Conservation (phyloP, 176 grass and related monocot species). For the Alloteropsis semialata region DNA sequence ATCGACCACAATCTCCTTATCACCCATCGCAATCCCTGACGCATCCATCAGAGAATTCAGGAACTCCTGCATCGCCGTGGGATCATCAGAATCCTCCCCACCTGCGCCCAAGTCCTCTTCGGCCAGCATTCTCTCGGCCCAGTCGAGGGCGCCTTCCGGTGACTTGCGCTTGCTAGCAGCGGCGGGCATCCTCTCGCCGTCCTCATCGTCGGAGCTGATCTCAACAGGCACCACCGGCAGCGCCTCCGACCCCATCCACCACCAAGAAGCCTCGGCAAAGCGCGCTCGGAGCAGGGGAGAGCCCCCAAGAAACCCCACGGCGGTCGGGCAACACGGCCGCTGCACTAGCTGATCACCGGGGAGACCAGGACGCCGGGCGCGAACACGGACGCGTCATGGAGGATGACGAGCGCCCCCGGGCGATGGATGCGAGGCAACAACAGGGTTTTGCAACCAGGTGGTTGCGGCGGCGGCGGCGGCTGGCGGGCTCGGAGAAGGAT, state of each 20-base stretch:
- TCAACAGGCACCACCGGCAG: constrained; percentile 37
- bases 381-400: background rate
- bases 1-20: background rate
- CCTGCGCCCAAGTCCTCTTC: background rate
- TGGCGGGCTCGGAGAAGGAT: background rate
- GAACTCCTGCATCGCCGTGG: constrained; percentile 23
- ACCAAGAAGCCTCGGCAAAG: background rate
- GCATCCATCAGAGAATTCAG: background rate
- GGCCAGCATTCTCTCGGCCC: constrained; percentile 21
- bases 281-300: background rate
- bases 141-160: background rate
- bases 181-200: constrained; percentile 19
- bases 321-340: background rate
- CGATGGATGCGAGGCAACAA: background rate
- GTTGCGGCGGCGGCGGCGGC: background rate
- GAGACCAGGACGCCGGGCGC: background rate
- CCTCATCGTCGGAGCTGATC: constrained; percentile 76
- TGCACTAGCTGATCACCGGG: background rate
- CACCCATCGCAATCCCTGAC: background rate
- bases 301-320: background rate
- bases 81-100: constrained; percentile 18
- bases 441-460: background rate
- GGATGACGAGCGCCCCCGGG: background rate
- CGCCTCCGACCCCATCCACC: constrained; percentile 44
- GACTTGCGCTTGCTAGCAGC: background rate